Percentiles rank a stretch among this genome's conserved stretches.
Conservation (phyloP, 768 basidiomycete species). For the Botryobasidium botryosum region DNA sequence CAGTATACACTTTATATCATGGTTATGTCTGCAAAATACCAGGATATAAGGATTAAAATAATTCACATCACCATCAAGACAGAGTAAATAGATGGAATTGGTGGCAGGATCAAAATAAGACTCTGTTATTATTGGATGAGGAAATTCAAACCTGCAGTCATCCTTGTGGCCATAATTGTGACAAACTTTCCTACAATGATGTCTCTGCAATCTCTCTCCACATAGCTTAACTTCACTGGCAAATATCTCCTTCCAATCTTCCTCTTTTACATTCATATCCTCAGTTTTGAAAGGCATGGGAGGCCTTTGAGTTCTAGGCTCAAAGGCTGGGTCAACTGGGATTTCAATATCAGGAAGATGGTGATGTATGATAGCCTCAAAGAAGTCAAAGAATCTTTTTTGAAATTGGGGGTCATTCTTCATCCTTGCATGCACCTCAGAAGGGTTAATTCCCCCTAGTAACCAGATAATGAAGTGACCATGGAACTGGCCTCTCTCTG, state of each 20-base stretch:
- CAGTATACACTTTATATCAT: slow-evolving; percentile 22
- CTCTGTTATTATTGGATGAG: slow-evolving; percentile 19
- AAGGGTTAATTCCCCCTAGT: slow-evolving; percentile 19
- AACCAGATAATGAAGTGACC: slow-evolving; percentile 22
- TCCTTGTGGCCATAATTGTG: slow-evolving; percentile 20
- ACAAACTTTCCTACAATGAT: slow-evolving; percentile 16
- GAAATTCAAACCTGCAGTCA: slow-evolving; percentile 21
- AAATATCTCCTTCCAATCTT: too few relatives aligned
- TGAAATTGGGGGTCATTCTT: slow-evolving; percentile 11
- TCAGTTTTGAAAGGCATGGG: slow-evolving; percentile 5
- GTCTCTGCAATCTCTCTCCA: slow-evolving; percentile 16
- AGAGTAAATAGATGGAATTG: slow-evolving; percentile 20
- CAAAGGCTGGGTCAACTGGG: slow-evolving; percentile 12
- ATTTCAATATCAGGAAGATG: slow-evolving; percentile 16
- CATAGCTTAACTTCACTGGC: slow-evolving; percentile 12
- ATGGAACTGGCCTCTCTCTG: slow-evolving; percentile 18
- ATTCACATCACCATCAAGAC: slow-evolving; percentile 19
- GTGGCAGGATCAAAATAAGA: slow-evolving; percentile 20
- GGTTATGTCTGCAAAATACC: slow-evolving; percentile 22
- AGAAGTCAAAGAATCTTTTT: slow-evolving; percentile 18
- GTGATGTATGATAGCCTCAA: slow-evolving; percentile 21
- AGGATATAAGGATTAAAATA: slow-evolving; percentile 22
- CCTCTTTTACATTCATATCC: slow-evolving; percentile 9
- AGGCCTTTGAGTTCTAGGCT: background rate
- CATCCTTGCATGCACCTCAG: slow-evolving; percentile 17